Conservation (phyloP, 2,329 filamentous ascomycete genomes). For the Monosporascus sp. region DNA sequence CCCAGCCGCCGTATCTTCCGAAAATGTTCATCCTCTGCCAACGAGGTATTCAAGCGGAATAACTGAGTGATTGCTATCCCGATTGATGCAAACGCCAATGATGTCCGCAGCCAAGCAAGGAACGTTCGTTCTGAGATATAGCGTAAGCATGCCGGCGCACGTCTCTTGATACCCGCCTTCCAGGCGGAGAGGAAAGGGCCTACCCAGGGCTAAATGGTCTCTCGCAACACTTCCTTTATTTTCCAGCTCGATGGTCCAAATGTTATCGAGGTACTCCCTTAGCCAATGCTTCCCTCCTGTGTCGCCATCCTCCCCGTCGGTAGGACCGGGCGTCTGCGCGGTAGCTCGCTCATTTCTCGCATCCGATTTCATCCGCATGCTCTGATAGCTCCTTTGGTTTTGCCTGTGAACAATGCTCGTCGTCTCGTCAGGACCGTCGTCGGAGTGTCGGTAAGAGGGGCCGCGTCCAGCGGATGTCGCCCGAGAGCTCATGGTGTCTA, state of each 20-base stretch:
- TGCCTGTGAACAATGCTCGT: slow-evolving; percentile 34
- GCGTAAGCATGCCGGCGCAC: background rate
- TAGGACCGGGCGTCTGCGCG: slow-evolving; percentile 11
- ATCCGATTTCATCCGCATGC: slow-evolving; percentile 24
- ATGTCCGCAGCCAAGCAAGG: slow-evolving; percentile 79
- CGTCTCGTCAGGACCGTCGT: slow-evolving; percentile 32
- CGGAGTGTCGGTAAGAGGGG: slow-evolving; percentile 9
- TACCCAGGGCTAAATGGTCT: slow-evolving; percentile 76
- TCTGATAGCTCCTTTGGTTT: slow-evolving; percentile 34
- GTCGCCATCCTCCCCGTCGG: slow-evolving; percentile 15
- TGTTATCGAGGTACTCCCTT: slow-evolving; percentile 39
- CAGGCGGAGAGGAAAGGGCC: slow-evolving; percentile 7
- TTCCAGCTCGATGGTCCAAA: slow-evolving; percentile 67
- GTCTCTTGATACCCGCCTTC: too few species aligned
- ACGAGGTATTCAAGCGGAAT: slow-evolving; percentile 71
- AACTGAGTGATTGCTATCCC: slow-evolving; percentile 80
- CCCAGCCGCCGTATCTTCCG: slow-evolving; percentile 56
- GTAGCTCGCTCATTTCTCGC: slow-evolving; percentile 13
- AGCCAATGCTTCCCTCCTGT: slow-evolving; percentile 41
- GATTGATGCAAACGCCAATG: slow-evolving; percentile 74
- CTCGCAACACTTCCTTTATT: slow-evolving; percentile 81
- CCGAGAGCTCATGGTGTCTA: slow-evolving; percentile 32
- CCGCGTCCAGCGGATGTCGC: slow-evolving; percentile 8
- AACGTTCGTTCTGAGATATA: slow-evolving; percentile 65
- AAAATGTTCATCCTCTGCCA: slow-evolving; percentile 35